Evolutionary conservation across 1,139 yeast species (phyloP), one percentile per base, ranked within the genome.

Genomic region (Suhomyces coccinellae): DNA sequence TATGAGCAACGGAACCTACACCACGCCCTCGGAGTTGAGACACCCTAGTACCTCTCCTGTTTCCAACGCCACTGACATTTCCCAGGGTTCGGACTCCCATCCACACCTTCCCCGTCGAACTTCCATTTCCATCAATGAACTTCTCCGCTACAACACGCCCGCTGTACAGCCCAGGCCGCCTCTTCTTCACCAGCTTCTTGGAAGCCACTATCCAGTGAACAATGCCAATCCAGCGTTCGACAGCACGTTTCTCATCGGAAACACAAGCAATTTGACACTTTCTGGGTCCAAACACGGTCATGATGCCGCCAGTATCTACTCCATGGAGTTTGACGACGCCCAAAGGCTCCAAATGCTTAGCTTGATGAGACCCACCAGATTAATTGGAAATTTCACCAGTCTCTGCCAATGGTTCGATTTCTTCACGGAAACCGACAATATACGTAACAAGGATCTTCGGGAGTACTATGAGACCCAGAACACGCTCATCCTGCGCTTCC

Each of bases 401-500:
- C 59, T 80, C 43, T 69, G 71, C 33, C 68, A 79, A 46, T 85
- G 90, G 90, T 47, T 47, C 39, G 66, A 59, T 45, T 46, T 59
- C 53, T 48, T 48, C 55, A 17, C 61, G 41, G 56, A 68, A 55
- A 49, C 54, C 55, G 40, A 53, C 4, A 50, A 49, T 7, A 55
- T 71, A 13, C 62, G 54, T 32, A 59, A 57, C 32, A 58, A 50
- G 33, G 44, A 52, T 12, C 44, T 74, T 15, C 58, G 63, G 33
- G 45, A 57, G 7, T 80, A 66, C 56, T 81, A 80, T 57, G 53
- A 61, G 34, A 59, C 66, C 5, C 91, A 85, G 61, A 85, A 87
- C 57, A 77, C 71, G 29, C 61, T 83, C 47, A 80, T 85, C 48
- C 78, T 75, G 27, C 70, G 79, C 43, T 84, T 79, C 53, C 62